phyloP scores from a whole-genome alignment of 371 early-diverging fungal genomes.

The Mortierella sp. region DNA sequence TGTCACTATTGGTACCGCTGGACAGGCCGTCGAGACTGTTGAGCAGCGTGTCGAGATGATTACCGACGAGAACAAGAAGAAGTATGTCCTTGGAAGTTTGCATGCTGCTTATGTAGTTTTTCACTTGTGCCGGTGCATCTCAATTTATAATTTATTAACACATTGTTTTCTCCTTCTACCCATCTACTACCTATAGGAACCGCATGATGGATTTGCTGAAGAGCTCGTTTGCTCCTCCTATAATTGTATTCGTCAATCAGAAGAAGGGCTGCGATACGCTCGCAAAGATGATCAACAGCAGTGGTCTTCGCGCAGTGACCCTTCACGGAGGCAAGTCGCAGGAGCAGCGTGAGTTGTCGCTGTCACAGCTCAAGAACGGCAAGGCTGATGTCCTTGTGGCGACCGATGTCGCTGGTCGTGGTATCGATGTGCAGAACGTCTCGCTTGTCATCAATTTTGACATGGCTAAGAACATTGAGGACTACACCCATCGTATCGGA shows the following conservation, averaged over 20 bases:
- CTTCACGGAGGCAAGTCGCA: constrained; percentile 97
- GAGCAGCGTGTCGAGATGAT: constrained; percentile 96
- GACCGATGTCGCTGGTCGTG: constrained; percentile 98
- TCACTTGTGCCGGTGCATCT: not conserved
- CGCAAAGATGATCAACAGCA: constrained; percentile 76
- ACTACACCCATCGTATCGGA: constrained; percentile 98
- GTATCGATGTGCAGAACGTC: constrained; percentile 98
- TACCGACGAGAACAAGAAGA: constrained; percentile 88
- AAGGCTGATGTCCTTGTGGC: constrained; percentile 89
- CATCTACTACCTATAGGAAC: constrained; percentile 60
- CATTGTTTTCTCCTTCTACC: not conserved
- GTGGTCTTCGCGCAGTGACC: constrained; percentile 82
- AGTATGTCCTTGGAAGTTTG: constrained; percentile 52
- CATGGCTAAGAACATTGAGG: constrained; percentile 97
- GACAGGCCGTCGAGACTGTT: constrained; percentile 96
- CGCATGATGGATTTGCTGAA: constrained; percentile 84
- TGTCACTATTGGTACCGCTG: constrained; percentile 98
- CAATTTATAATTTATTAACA: not conserved
- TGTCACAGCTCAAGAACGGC: constrained; percentile 82
- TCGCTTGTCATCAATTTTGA: constrained; percentile 98
- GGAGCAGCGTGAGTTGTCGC: constrained; percentile 88
- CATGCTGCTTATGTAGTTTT: not conserved
- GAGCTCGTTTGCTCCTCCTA: constrained; percentile 81
- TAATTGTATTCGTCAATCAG: constrained; percentile 98
- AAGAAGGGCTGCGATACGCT: constrained; percentile 89